Percentiles rank a stretch among this genome's conserved stretches.
phyloP scores from a whole-genome alignment of 2,329 filamentous ascomycete genomes.

The Nemania bipapillata region DNA sequence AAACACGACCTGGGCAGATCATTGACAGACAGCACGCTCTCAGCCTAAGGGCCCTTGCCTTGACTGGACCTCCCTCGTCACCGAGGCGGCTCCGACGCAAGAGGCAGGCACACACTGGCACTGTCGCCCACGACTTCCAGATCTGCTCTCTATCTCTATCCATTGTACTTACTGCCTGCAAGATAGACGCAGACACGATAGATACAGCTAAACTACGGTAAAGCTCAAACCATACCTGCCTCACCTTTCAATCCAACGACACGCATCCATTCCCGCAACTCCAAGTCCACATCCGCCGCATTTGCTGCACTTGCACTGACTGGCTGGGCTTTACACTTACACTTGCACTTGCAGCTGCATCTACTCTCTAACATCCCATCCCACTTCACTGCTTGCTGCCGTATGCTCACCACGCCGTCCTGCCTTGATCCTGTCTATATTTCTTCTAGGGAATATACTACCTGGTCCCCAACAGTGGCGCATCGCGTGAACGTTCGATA shows the following conservation, averaged over 20 bases:
- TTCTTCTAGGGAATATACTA: conserved; percentile 13
- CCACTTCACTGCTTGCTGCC: conserved; percentile 9
- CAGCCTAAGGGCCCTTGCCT: neutral
- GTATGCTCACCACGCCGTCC: neutral
- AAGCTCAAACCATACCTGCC: neutral
- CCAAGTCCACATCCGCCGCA: neutral
- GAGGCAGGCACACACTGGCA: conserved; percentile 36
- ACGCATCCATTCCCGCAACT: neutral
- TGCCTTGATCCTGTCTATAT: neutral
- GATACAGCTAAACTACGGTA: conserved; percentile 8
- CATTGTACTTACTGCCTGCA: neutral
- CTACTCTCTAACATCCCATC: conserved; percentile 21
- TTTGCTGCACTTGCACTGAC: too few relatives aligned
- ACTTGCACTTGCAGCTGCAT: conserved; percentile 16
- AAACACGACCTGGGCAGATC: conserved; percentile 39
- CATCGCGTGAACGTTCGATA: conserved; percentile 40
- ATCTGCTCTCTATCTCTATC: neutral
- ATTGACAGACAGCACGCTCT: neutral
- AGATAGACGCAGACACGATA: neutral
- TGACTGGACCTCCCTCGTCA: neutral
- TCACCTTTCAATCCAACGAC: neutral
- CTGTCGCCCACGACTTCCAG: conserved; percentile 26
- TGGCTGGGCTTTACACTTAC: too few relatives aligned
- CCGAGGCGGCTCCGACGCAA: conserved; percentile 15
- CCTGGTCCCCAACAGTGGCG: conserved; percentile 40